phyloP scores from a whole-genome alignment of 2,329 filamentous ascomycete genomes.

The Pleomassaria siparia region DNA sequence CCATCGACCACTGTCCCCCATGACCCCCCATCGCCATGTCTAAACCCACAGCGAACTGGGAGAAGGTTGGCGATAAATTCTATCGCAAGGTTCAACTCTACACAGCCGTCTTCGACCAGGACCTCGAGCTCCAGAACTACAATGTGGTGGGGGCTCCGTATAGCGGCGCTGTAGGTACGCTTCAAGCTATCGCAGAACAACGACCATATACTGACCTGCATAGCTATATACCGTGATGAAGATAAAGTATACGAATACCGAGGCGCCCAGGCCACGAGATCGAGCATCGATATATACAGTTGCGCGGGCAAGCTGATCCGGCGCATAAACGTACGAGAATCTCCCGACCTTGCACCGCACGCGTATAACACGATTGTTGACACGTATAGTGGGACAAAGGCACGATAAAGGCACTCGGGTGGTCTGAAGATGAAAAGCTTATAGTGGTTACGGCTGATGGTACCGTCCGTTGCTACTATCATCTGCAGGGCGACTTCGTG shows the following conservation, averaged over 20 bases:
- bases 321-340: conserved; percentile 64
- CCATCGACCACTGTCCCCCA: background rate
- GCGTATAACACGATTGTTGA: background rate
- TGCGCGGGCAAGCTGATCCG: conserved; percentile 86
- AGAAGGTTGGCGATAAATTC: conserved; percentile 87
- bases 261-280: conserved; percentile 69
- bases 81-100: conserved; percentile 95
- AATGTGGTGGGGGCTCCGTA: conserved; percentile 89
- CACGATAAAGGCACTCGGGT: conserved; percentile 82
- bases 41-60: conserved; percentile 86
- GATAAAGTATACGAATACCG: conserved; percentile 79
- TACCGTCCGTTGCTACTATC: conserved; percentile 84
- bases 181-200: conserved; percentile 2
- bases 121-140: conserved; percentile 94
- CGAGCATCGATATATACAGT: conserved; percentile 91
- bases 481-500: conserved; percentile 91
- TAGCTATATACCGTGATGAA: conserved; percentile 88
- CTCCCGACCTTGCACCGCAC: background rate
- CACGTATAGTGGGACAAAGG: conserved; percentile 78
- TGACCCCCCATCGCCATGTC: conserved; percentile 26
- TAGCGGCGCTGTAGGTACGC: conserved; percentile 84
- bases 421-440: conserved; percentile 94
- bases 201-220: conserved; percentile 26
- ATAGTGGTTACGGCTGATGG: conserved; percentile 88
- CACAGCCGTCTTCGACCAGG: conserved; percentile 87